Conservation (phyloP, 192 early-diverging fungal species). For the Dimargaris cristalligena region DNA sequence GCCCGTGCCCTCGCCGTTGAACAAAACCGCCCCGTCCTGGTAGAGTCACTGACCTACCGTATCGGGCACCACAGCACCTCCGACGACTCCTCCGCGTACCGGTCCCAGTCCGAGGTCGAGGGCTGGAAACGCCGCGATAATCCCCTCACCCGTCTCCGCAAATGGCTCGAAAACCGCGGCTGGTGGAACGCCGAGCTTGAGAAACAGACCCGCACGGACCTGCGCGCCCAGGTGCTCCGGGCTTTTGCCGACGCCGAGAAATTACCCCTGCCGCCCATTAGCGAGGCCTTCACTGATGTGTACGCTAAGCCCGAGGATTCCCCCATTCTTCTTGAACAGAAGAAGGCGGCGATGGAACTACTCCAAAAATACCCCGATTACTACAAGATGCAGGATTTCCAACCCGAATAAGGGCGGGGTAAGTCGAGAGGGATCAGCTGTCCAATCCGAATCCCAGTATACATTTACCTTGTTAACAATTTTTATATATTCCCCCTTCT, state of each 20-base stretch:
- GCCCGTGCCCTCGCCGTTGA: constrained; percentile 70
- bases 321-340: constrained; percentile 58
- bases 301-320: constrained; percentile 57
- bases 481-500: no score
- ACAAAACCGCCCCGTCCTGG: constrained; percentile 73
- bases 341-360: constrained; percentile 58
- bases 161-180: constrained; percentile 68
- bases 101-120: constrained; percentile 81
- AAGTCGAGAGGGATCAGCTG: neutral
- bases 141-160: constrained; percentile 76
- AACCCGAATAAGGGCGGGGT: no score
- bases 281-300: constrained; percentile 82
- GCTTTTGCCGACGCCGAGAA: constrained; percentile 76
- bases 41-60: constrained; percentile 97
- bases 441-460: neutral
- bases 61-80: constrained; percentile 95
- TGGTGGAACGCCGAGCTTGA: constrained; percentile 51
- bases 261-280: constrained; percentile 69
- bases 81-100: constrained; percentile 92
- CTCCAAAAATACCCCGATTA: constrained; percentile 73
- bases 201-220: constrained; percentile 42
- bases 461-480: no score
- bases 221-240: constrained; percentile 54
- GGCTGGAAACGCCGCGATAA: constrained; percentile 75
- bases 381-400: constrained; percentile 38